phyloP scores from a whole-genome alignment of 225 moss, liverwort and hornwort genomes.

The Ulota crispa region DNA sequence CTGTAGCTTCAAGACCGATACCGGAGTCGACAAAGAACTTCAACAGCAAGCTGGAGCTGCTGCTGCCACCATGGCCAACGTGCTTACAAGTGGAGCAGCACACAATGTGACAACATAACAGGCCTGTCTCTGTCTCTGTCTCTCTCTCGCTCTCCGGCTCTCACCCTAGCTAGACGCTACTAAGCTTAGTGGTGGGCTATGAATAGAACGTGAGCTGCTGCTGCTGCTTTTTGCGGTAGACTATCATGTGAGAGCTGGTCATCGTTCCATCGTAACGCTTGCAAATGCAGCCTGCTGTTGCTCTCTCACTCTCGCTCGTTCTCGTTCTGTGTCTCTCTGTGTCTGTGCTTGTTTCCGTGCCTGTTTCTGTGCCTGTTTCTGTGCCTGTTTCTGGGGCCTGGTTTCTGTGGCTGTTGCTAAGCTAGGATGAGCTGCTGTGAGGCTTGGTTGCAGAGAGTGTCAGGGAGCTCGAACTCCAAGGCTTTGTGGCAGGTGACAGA shows the following conservation, averaged over 20 bases:
- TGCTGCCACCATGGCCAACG: neutral
- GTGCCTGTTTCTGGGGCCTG: neutral
- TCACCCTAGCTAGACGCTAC: neutral
- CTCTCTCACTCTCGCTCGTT: neutral
- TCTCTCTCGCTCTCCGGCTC: neutral
- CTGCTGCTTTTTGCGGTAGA: too few relatives aligned
- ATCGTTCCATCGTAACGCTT: too few relatives aligned
- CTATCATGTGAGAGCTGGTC: too few relatives aligned
- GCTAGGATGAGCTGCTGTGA: neutral
- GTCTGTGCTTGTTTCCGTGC: neutral
- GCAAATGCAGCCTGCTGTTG: too few relatives aligned
- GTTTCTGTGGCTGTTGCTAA: neutral
- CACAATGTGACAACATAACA: neutral
- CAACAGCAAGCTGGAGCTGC: neutral
- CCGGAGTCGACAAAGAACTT: neutral
- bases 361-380: neutral
- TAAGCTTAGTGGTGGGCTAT: neutral
- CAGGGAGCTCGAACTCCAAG: neutral
- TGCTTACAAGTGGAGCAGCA: neutral
- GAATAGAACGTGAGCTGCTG: too few relatives aligned
- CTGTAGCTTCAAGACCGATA: neutral
- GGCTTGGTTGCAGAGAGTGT: neutral
- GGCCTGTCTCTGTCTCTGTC: too few relatives aligned
- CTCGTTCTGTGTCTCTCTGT: neutral
- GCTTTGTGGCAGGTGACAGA: constrained; percentile 32